Evolutionary conservation across 768 basidiomycete genomes (phyloP), one percentile per base, ranked within the genome.

Genomic region (Pholiota microspora): DNA sequence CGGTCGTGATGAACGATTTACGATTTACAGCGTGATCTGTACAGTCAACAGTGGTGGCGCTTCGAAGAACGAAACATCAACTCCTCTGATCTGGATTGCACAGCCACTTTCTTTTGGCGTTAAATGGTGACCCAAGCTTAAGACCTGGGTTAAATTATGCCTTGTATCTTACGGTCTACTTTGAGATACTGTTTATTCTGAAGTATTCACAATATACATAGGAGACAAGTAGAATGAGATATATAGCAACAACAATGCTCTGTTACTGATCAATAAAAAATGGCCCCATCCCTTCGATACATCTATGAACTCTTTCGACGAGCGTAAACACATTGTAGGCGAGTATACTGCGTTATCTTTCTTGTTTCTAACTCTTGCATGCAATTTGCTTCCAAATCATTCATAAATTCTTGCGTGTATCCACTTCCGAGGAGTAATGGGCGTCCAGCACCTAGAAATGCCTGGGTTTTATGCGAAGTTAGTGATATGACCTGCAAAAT

Each of bases 391-490:
- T 88, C 77, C 15, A 91, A 67, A 28, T 78, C 71, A 53, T 83
- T 71, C 18, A 89, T 75, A 13, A 83, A 63, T 7, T 71, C 67
- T 62, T 79, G 77, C 2, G 82, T 67, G 25, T 89, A 61, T 3
- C 87, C 89, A 60, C 73, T 79, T 10, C 83, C 79, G 4, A 91
- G 76, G 2, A 92, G 76, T 36, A 91, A 71, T 18, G 87, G 85
- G n/a, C 86, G 75, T 15, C 80, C 84, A 0, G 84, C 82, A 58
- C 75, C 77, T 35, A 92, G 62, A 63, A 92, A 89, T 12, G 79
- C 73, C 86, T 91, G 57, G 16, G 28, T 42, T 16, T 49, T 56
- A 8, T 31, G 9, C 4, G 12, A 29, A 32, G 16, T 38, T 24
- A 9, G 50, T 6, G 53, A 29, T 21, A 9, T 23, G 25, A 28